These are phyloP conservation scores for Tremella fuciformis DNA, from an alignment of 768 basidiomycete genomes.

Conservation along the genomic window DNA sequence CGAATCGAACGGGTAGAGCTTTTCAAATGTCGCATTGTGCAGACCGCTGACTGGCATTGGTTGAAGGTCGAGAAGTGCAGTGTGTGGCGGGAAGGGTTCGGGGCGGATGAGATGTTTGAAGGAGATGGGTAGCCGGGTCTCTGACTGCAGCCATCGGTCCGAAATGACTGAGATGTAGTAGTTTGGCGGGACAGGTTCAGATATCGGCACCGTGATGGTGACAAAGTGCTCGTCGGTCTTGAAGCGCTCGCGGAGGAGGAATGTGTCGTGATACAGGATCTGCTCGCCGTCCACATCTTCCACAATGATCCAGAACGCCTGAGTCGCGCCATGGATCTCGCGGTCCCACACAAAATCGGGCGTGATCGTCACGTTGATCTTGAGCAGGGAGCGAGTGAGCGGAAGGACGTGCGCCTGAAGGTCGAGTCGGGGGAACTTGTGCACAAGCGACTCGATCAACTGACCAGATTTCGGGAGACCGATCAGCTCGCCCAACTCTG, in stretches of 20 bases:
- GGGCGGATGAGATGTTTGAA: slow-evolving; percentile 98
- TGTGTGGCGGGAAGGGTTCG: slow-evolving; percentile 91
- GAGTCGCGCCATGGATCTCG: slow-evolving; percentile 80
- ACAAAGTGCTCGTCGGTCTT: slow-evolving; percentile 92
- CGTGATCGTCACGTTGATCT: slow-evolving; percentile 86
- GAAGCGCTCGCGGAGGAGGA: slow-evolving; percentile 85
- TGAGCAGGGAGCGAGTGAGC: slow-evolving; percentile 85
- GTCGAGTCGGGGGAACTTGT: slow-evolving; percentile 94
- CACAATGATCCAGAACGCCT: slow-evolving; percentile 88
- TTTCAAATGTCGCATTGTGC: slow-evolving; percentile 89
- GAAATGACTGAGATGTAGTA: slow-evolving; percentile 95
- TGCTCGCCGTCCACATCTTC: slow-evolving; percentile 98
- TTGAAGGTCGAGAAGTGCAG: slow-evolving; percentile 88
- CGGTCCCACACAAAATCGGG: slow-evolving; percentile 99
- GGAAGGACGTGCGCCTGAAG: slow-evolving; percentile 95
- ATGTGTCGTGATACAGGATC: slow-evolving; percentile 90
- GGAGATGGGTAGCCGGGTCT: slow-evolving; percentile 89
- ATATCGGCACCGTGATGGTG: slow-evolving; percentile 92
- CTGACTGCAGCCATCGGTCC: slow-evolving; percentile 92
- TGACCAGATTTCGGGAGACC: slow-evolving; percentile 90
- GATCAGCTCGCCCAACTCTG: slow-evolving; percentile 91
- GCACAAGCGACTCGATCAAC: slow-evolving; percentile 86
- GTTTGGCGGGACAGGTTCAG: slow-evolving; percentile 95
- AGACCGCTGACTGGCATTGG: slow-evolving; percentile 82
- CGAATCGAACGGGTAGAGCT: slow-evolving; percentile 75